Evolutionary conservation across 164 flowering plant species (phyloP), one percentile per base, ranked within the genome.

Genomic region (Platanus orientalis): DNA sequence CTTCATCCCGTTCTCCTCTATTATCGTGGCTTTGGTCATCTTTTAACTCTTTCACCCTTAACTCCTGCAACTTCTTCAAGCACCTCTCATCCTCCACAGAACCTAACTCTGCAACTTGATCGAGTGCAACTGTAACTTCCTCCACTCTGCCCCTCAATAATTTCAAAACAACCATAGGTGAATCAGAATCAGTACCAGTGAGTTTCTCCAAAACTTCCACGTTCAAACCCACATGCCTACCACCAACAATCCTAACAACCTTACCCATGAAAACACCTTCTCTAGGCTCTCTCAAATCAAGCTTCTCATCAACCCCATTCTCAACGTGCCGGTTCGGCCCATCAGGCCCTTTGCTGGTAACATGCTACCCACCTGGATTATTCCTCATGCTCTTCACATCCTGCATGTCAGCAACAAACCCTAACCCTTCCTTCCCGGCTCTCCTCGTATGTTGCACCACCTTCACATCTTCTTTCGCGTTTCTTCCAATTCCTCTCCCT

Each of bases 401-500:
- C 23, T 44, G 52, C 62, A 54, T 47, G 13, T 69, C 75, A 10
- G 69, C 32, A 14, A 64, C 57, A 64, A 80, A 81, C 48, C 89
- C 89, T 39, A 87, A 58, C 49, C 92, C 92, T 57, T 75, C 79
- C 58, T 56, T 76, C 0, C 67, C 84, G 7, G 71, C 58, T 57
- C 79, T 62, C 65, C 67, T 73, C 21, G 68, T 68, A 48, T 63
- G 74, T 72, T 85, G 77, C 28, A 57, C 60, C 16, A 84, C 73
- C 52, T 82, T 73, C 17, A 82, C 89, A 73, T 89, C 96, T 57
- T 76, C 85, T 42, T 83, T 83, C 0, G 82, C 73, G 54, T 82
- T 82, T 68, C 65, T 77, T 23, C 97, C 96, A 60, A 92, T 75
- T 5, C 90, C 97, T 50, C 61, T 68, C 9, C 95, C 96, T 61